Conservation (phyloP, 1,139 yeast genomes). For the Candida sojae region DNA sequence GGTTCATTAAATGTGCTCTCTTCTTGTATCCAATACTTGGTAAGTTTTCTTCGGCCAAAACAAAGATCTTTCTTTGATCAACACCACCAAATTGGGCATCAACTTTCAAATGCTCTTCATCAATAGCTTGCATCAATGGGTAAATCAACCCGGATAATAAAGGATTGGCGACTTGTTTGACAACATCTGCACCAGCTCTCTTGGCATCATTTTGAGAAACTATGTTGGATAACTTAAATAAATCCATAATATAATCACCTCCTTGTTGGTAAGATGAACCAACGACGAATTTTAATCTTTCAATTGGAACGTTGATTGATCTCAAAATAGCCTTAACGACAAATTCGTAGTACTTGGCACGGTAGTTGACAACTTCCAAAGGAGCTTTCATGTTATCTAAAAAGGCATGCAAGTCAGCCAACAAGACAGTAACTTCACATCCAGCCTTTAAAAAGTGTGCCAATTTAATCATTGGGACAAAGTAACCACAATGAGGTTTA, state of each 20-base stretch:
- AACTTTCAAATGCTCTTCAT: constrained; percentile 84
- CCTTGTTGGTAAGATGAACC: constrained; percentile 89
- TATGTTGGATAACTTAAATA: constrained; percentile 77
- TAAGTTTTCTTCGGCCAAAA: constrained; percentile 93
- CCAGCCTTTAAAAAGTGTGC: constrained; percentile 97
- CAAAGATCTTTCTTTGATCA: constrained; percentile 97
- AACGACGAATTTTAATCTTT: constrained; percentile 75
- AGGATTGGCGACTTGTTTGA: constrained; percentile 94
- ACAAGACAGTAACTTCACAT: constrained; percentile 85
- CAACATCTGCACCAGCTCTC: constrained; percentile 99
- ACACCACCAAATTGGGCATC: constrained; percentile 99
- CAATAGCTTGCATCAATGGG: constrained; percentile 98
- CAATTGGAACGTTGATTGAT: constrained; percentile 90
- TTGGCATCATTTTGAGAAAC: constrained; percentile 95
- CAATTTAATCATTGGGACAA: constrained; percentile 94
- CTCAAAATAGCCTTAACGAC: constrained; percentile 81
- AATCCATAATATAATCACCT: constrained; percentile 80
- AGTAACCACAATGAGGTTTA: constrained; percentile 97
- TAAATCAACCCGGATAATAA: constrained; percentile 90
- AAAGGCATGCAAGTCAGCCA: constrained; percentile 98
- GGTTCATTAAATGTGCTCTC: constrained; percentile 98
- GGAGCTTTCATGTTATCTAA: constrained; percentile 99
- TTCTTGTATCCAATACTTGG: constrained; percentile 88
- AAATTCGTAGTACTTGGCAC: constrained; percentile 87
- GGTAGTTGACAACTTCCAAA: constrained; percentile 81